phyloP scores from a whole-genome alignment of 225 moss, liverwort and hornwort genomes.

The Straminergon stramineum region DNA sequence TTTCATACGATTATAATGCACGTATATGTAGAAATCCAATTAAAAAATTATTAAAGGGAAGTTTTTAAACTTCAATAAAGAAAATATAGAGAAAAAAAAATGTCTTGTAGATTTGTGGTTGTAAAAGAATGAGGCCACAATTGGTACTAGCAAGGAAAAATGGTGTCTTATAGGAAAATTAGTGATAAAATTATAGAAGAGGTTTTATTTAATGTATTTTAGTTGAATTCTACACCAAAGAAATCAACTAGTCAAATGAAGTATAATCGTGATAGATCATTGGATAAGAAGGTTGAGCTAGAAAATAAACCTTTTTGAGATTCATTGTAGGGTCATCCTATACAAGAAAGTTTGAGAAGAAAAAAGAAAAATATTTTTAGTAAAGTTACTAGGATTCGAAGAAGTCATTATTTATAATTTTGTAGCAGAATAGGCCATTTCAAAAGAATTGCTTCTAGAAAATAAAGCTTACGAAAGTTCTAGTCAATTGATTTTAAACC shows the following conservation, averaged over 20 bases:
- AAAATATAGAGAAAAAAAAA: background rate
- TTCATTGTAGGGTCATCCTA: background rate
- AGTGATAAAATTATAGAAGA: background rate
- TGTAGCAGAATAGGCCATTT: background rate
- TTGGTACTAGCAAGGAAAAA: background rate
- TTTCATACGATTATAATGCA: background rate
- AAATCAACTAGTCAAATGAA: background rate
- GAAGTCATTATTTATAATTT: background rate
- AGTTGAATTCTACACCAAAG: background rate
- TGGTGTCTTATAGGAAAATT: background rate
- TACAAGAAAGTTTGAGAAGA: too few relatives aligned
- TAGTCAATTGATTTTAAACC: background rate
- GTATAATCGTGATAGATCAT: background rate
- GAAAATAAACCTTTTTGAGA: background rate
- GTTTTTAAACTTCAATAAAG: background rate
- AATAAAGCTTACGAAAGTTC: background rate
- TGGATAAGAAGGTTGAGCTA: background rate
- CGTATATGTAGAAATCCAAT: fast-evolving
- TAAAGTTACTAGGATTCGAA: fast-evolving
- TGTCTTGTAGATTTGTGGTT: background rate
- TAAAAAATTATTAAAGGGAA: background rate
- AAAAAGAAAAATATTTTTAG: background rate
- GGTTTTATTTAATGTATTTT: background rate
- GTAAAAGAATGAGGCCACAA: background rate
- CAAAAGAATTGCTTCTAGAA: too few relatives aligned